Conservation (phyloP, 2,329 filamentous ascomycete genomes). For the Hypoxylon sp. region DNA sequence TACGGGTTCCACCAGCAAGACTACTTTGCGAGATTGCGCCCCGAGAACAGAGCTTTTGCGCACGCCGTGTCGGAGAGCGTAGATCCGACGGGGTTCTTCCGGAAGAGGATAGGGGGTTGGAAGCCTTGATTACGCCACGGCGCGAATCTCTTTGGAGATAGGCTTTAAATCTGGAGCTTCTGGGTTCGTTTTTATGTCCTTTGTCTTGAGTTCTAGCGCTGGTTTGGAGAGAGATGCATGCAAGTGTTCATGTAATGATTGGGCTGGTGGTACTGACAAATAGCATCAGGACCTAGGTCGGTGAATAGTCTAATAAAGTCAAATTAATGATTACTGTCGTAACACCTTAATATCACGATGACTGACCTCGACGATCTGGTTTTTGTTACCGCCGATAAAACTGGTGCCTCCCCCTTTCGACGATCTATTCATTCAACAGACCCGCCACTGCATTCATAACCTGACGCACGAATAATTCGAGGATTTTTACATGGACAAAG, state of each 20-base stretch:
- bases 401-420: too few species aligned
- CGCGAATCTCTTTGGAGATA: neutral
- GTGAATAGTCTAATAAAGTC: too few species aligned
- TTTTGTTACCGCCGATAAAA: too few species aligned
- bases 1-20: conserved; percentile 58
- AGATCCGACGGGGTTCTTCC: conserved; percentile 57
- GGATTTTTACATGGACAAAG: neutral
- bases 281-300: too few species aligned
- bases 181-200: neutral
- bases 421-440: too few species aligned
- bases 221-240: neutral
- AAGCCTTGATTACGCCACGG: conserved; percentile 38
- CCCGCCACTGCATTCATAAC: too few species aligned
- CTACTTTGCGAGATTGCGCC: conserved; percentile 57
- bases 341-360: too few species aligned
- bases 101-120: conserved; percentile 56
- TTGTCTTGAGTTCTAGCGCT: neutral
- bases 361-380: too few species aligned
- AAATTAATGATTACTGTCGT: too few species aligned
- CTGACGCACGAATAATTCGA: too few species aligned
- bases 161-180: neutral
- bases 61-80: conserved; percentile 52
- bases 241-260: too few species aligned
- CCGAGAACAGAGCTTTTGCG: conserved; percentile 54
- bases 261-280: too few species aligned